phyloP scores from a whole-genome alignment of 371 early-diverging fungal species.

The Mortierella sp. region DNA sequence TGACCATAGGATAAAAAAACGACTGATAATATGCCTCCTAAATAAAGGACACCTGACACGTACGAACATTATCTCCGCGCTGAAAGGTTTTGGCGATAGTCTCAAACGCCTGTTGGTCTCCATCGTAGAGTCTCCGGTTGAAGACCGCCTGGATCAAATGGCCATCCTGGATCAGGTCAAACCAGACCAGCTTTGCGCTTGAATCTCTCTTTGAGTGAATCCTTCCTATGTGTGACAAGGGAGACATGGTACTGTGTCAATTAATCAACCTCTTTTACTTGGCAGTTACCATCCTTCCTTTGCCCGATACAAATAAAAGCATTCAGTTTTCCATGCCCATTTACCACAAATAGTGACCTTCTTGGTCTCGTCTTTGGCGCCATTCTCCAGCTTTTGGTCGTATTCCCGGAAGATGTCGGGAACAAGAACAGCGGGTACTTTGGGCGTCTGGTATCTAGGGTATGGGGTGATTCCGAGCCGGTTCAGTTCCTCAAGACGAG shows the following conservation, averaged over 20 bases:
- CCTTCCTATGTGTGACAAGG: conserved; percentile 64
- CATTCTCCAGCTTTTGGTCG: conserved; percentile 25
- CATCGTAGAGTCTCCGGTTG: conserved; percentile 64
- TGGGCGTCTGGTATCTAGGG: conserved; percentile 43
- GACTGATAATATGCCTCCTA: not conserved
- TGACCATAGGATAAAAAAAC: not conserved
- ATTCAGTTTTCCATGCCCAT: not conserved
- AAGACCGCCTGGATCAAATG: conserved; percentile 77
- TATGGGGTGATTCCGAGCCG: conserved; percentile 34
- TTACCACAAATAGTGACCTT: conserved; percentile 41
- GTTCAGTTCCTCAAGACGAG: conserved; percentile 34
- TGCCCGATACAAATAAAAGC: not conserved
- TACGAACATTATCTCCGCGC: conserved; percentile 80
- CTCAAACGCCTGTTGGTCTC: conserved; percentile 62
- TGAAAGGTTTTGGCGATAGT: conserved; percentile 60
- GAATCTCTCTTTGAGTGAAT: conserved; percentile 77
- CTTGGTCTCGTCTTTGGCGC: conserved; percentile 33
- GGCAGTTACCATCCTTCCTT: too few relatives aligned
- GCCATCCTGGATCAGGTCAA: conserved; percentile 77
- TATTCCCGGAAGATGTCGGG: conserved; percentile 29
- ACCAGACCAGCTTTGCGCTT: conserved; percentile 80
- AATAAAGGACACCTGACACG: conserved; percentile 18
- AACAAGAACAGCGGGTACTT: conserved; percentile 19
- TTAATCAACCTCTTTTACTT: not conserved
- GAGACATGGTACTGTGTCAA: not conserved